Conservation (phyloP, 169 alveolate genomes). For the Cryptosporidium parvum region DNA sequence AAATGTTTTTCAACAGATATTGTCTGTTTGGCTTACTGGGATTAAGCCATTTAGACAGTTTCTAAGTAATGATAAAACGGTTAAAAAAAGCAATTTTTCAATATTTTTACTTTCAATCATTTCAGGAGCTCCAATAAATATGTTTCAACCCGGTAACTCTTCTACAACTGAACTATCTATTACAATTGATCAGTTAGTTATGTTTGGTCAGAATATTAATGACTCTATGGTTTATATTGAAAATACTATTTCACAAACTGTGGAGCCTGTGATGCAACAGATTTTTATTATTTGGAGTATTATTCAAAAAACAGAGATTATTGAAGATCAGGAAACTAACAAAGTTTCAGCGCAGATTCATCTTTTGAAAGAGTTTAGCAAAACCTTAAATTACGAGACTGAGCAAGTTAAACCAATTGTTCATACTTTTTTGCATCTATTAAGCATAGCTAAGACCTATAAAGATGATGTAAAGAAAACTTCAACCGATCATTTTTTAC, state of each 20-base stretch:
- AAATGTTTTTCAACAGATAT: constrained; percentile 32
- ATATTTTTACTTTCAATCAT: constrained; percentile 16
- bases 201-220: constrained; percentile 56
- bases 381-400: neutral
- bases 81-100: neutral
- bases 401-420: constrained; percentile 25
- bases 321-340: constrained; percentile 18
- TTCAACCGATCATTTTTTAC: neutral
- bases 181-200: constrained; percentile 68
- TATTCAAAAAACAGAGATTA: neutral
- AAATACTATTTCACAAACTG: constrained; percentile 10
- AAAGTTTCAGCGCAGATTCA: neutral
- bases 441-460: constrained; percentile 38
- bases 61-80: constrained; percentile 6
- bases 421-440: constrained; percentile 30
- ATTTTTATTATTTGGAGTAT: constrained; percentile 26
- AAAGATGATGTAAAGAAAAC: neutral
- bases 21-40: constrained; percentile 47
- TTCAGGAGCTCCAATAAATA: constrained; percentile 35
- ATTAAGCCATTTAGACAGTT: constrained; percentile 57
- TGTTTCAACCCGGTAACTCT: neutral
- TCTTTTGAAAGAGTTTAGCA: neutral
- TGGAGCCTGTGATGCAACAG: constrained; percentile 30
- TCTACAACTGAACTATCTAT: neutral
- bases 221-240: constrained; percentile 35